Base-by-base conservation (phyloP, 352 stramenopile species). In the Pythium oligandrum region DNA sequence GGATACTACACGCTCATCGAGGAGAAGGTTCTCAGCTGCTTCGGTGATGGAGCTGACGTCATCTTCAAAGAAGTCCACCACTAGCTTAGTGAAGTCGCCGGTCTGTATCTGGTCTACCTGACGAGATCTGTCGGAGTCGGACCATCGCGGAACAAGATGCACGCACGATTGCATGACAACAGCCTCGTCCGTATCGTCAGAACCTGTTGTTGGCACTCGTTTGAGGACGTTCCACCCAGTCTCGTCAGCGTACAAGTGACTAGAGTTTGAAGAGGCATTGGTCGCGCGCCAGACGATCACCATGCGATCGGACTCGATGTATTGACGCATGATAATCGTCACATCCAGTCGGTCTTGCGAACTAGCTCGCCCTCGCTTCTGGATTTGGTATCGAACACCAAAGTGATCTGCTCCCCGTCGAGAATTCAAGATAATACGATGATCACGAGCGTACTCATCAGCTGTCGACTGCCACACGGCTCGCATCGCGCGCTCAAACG, bases 211-310 rank as follows among this genome's bases (percentile, higher is more conserved):
- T 7, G 67, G 66, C 37, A 83, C 68, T 1, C 51, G 54, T 40
- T 78, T 74, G n/a, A 87, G 61, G 1, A 83, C 60, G 32, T 68
- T 78, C 76, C 76, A 87, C 12, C 76, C 76, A 3, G 73, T 87
- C 60, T 87, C 73, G 48, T 87, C 71, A 45, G 76, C 82, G 48
- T 71, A 80, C 68, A 84, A 71, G 46, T 60, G 48, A 0, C 61
- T 68, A 43, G 57, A 65, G 39, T 76, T 60, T 12, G 38, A 12
- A 42, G 75, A 53, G 2, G 59, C 66, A 32, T 66, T 61, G 43
- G 45, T 53, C 11, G 48, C 49, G 6, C 73, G 67, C 76, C 76
- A 87, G 4, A 85, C 76, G 12, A 83, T 63, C 52, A 75, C 73
- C 50, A 83, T 59, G 36, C 71, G 67, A 37, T 83, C 64, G 1